These are phyloP conservation scores for Radiomyces spectabilis DNA, from an alignment of 192 early-diverging fungal genomes.

Conservation along the genomic window DNA sequence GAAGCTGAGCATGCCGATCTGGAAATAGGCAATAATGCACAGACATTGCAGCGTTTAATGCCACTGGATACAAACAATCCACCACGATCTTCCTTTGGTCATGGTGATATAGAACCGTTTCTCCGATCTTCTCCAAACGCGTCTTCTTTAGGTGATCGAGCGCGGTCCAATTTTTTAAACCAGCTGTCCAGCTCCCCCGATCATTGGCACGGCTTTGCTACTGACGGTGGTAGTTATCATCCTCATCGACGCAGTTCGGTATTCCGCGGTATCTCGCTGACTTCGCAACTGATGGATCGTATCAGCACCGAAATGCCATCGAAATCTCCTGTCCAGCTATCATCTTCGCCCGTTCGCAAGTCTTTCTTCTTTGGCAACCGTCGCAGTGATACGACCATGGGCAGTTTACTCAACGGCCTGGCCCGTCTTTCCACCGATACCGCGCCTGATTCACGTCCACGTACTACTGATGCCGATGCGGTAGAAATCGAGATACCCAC, in stretches of 20 bases:
- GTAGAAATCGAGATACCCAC: constrained; percentile 30
- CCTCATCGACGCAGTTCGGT: constrained; percentile 21
- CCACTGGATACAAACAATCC: not conserved
- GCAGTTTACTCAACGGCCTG: constrained; percentile 2
- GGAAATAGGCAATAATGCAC: no score
- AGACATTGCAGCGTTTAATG: no score
- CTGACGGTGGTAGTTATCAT: no score
- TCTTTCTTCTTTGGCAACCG: not conserved
- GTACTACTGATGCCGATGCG: constrained; percentile 10
- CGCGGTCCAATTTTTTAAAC: no score
- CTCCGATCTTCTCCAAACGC: no score
- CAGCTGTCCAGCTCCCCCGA: not conserved
- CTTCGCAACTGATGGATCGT: constrained; percentile 26
- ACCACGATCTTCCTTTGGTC: not conserved
- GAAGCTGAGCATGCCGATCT: not conserved
- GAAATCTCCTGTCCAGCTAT: constrained; percentile 6
- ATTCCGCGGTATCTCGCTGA: constrained; percentile 24
- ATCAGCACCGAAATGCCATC: constrained; percentile 10
- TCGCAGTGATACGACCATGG: constrained; percentile 2
- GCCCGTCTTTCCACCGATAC: not conserved
- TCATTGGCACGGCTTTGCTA: not conserved
- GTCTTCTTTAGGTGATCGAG: no score
- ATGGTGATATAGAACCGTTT: not conserved
- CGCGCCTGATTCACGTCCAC: not conserved
- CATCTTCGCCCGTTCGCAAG: not conserved